Evolutionary conservation across 345 rosid genomes (phyloP), one percentile per base, ranked within the genome.

Genomic region (Ailanthus altissimus): DNA sequence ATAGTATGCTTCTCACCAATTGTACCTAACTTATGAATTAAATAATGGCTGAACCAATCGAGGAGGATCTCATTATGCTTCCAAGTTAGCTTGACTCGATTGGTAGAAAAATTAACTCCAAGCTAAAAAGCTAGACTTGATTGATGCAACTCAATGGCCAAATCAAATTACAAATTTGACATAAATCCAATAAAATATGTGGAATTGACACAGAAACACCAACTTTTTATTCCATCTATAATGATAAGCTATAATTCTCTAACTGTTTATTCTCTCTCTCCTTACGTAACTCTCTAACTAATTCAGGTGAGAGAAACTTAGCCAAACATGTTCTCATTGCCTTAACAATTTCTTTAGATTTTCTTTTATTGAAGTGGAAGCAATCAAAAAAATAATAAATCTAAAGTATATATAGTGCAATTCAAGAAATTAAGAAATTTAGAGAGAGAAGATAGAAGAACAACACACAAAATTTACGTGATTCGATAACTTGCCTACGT

Each of bases 1-100:
- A 77, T 75, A 4, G 40, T 47, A 70, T 81, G 87, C 80, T 46
- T 79, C 83, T 79, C 67, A 77, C 79, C 85, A 70, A 84, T 79
- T 85, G 68, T 77, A 75, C 87, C 77, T 70, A 58, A 54, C 36
- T 63, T 42, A 72, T 65, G 79, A 50, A 72, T 38, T 28, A 38
- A 64, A 54, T 21, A 56, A 63, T 65, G 18, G 28, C 54, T 12
- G 26, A 28, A 67, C 67, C 62, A 70, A 67, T 73, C 13, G 54
- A 61, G 25, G 53, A 36, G 10, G 13, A 42, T 1, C 59, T 16
- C 36, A 57, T 32, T 46, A 3, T 69, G 43, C 43, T 40, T 45
- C 72, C 20, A 60, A 57, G 32, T 66, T 57, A 71, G 46, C 40
- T 54, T 80, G 60, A 70, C 64, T 74, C 59, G 11, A 56, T 36